Conservation (phyloP, 2,329 filamentous ascomycete species). For the Gnomoniopsis sp. region DNA sequence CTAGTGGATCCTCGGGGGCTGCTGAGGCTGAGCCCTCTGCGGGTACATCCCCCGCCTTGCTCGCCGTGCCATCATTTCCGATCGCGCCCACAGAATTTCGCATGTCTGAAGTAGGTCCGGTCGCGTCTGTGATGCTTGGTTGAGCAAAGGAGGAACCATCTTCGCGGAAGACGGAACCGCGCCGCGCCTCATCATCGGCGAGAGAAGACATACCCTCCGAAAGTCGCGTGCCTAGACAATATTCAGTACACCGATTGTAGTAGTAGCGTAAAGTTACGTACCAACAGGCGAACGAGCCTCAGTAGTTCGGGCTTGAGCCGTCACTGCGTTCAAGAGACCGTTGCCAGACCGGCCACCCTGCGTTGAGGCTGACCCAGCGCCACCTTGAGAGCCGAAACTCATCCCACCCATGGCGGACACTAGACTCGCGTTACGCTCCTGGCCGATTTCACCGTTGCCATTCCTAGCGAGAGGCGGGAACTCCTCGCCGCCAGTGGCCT, state of each 20-base stretch:
- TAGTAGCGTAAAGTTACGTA: constrained; percentile 19
- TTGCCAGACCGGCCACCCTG: constrained; percentile 50
- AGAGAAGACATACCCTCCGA: constrained; percentile 40
- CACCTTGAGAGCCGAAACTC: constrained; percentile 45
- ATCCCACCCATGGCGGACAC: constrained; percentile 48
- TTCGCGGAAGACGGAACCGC: constrained; percentile 44
- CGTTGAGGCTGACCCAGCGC: constrained; percentile 33
- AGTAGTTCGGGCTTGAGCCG: constrained; percentile 50
- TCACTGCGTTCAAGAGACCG: constrained; percentile 61
- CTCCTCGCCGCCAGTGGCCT: constrained; percentile 51
- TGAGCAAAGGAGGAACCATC: constrained; percentile 33
- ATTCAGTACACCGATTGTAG: constrained; percentile 20
- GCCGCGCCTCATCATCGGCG: constrained; percentile 42
- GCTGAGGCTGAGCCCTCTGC: constrained; percentile 16
- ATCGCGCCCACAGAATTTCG: constrained; percentile 45
- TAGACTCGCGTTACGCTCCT: constrained; percentile 49
- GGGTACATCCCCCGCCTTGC: constrained; percentile 37
- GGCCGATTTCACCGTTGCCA: constrained; percentile 54
- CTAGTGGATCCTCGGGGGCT: constrained; percentile 54
- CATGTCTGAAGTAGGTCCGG: constrained; percentile 30
- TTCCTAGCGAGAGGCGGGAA: constrained; percentile 60
- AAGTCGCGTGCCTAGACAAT: constrained; percentile 34
- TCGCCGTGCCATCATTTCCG: constrained; percentile 38
- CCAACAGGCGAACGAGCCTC: constrained; percentile 49
- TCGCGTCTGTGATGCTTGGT: constrained; percentile 31